Evolutionary conservation across 495 filamentous ascomycete species (phyloP).

Genomic region (Penicillium alfredii): DNA sequence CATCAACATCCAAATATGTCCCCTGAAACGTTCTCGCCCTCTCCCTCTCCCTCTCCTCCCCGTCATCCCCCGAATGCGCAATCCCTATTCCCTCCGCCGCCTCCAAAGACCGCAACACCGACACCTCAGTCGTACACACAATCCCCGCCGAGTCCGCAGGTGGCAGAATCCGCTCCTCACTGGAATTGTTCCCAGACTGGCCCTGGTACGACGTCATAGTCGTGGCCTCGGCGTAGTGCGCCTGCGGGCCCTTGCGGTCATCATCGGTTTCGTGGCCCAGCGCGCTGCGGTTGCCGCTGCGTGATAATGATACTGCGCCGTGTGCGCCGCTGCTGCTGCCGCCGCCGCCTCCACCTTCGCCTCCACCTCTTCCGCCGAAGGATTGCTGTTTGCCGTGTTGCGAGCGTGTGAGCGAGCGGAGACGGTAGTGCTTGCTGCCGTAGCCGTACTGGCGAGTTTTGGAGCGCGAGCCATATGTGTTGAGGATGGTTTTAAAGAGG

Average conservation of each 20-base stretch:
- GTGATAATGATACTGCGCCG: too few relatives aligned
- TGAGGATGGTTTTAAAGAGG: slow-evolving; percentile 29
- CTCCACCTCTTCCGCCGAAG: neutral
- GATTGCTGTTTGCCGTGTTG: neutral
- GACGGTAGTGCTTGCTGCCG: slow-evolving; percentile 9
- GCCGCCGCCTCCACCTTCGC: too few relatives aligned
- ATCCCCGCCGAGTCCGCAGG: slow-evolving; percentile 15
- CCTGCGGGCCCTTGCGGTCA: neutral
- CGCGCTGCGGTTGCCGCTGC: slow-evolving; percentile 1
- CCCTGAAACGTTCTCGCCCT: slow-evolving; percentile 1
- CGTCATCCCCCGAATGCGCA: neutral
- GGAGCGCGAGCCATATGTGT: slow-evolving; percentile 19
- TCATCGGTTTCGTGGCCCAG: slow-evolving; percentile 2
- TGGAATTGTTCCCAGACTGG: slow-evolving; percentile 9
- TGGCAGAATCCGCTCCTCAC: slow-evolving; percentile 21
- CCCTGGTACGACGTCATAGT: slow-evolving; percentile 5
- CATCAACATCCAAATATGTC: neutral
- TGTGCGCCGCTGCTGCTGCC: too few relatives aligned
- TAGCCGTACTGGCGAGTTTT: slow-evolving; percentile 8
- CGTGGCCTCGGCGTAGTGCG: neutral
- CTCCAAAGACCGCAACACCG: too few relatives aligned
- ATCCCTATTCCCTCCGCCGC: too few relatives aligned
- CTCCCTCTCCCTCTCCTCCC: neutral
- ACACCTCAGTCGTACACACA: slow-evolving; percentile 19
- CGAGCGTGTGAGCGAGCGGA: slow-evolving; percentile 13